phyloP scores from a whole-genome alignment of 768 basidiomycete genomes.

The Leucocoprinus sp. region DNA sequence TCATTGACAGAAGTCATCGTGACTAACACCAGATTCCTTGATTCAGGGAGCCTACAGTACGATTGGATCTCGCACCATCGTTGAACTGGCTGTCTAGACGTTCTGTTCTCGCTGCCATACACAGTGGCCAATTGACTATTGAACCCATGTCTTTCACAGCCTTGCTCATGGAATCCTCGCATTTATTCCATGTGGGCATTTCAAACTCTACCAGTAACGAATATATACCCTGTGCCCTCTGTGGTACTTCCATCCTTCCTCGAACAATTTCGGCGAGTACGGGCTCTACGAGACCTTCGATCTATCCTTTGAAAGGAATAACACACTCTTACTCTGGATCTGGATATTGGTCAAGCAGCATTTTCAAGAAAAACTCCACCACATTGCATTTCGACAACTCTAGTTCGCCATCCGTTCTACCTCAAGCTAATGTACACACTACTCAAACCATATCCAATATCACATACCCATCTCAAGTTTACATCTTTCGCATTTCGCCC shows the following conservation, averaged over 20 bases:
- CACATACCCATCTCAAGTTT: conserved; percentile 39
- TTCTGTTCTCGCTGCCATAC: conserved; percentile 75
- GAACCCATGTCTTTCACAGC: conserved; percentile 69
- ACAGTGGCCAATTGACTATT: conserved; percentile 78
- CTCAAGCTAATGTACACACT: conserved; percentile 21
- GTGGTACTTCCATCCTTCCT: conserved; percentile 49
- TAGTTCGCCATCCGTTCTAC: conserved; percentile 21
- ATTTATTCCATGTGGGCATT: conserved; percentile 31
- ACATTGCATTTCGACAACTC: conserved; percentile 9
- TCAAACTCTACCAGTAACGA: conserved; percentile 36
- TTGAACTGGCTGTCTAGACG: conserved; percentile 91
- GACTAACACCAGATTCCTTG: conserved; percentile 2
- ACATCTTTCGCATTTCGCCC: conserved; percentile 60
- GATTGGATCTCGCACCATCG: conserved; percentile 90
- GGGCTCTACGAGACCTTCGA: conserved; percentile 20
- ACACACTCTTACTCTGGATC: conserved; percentile 24
- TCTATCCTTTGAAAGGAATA: conserved; percentile 24
- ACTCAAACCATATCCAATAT: conserved; percentile 21
- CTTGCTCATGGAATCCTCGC: conserved; percentile 47
- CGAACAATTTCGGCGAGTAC: conserved; percentile 23
- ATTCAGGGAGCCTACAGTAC: conserved; percentile 79
- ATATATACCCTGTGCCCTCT: conserved; percentile 72
- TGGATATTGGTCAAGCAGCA: conserved; percentile 41
- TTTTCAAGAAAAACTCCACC: conserved; percentile 43
- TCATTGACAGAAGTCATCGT: conserved; percentile 8